Conservation (phyloP, 2,329 filamentous ascomycete genomes). For the Metarhizium robertsii region DNA sequence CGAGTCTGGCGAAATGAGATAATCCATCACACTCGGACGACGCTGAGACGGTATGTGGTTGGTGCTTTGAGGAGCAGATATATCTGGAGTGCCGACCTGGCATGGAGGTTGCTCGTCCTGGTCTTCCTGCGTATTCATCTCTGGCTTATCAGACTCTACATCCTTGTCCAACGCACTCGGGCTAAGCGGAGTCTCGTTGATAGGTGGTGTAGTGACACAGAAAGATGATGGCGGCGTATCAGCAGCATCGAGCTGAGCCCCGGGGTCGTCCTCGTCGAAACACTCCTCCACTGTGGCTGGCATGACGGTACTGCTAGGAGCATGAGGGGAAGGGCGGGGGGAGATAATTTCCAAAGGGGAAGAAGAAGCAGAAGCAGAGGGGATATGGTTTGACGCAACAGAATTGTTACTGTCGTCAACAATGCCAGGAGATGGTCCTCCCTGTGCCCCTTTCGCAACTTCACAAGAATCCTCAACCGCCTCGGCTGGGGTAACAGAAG, state of each 20-base stretch:
- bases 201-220: constrained; percentile 2
- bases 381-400: neutral
- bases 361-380: neutral
- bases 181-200: neutral
- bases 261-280: constrained; percentile 4
- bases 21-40: constrained; percentile 12
- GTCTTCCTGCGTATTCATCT: neutral
- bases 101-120: neutral
- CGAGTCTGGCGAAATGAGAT: constrained; percentile 8
- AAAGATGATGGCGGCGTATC: constrained; percentile 3
- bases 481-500: neutral
- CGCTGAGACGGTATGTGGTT: constrained; percentile 5
- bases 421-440: neutral
- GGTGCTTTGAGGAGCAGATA: constrained; percentile 2
- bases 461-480: neutral
- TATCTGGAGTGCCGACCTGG: constrained; percentile 5
- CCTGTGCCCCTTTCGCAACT: neutral
- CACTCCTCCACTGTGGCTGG: constrained; percentile 8
- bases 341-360: neutral
- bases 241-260: neutral
- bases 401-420: neutral
- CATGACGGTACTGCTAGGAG: neutral
- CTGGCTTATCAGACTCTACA: neutral
- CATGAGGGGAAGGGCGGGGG: constrained; percentile 1
- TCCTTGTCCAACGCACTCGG: constrained; percentile 1